phyloP scores from a whole-genome alignment of 2,329 filamentous ascomycete genomes.

The Penicillium olsonii region DNA sequence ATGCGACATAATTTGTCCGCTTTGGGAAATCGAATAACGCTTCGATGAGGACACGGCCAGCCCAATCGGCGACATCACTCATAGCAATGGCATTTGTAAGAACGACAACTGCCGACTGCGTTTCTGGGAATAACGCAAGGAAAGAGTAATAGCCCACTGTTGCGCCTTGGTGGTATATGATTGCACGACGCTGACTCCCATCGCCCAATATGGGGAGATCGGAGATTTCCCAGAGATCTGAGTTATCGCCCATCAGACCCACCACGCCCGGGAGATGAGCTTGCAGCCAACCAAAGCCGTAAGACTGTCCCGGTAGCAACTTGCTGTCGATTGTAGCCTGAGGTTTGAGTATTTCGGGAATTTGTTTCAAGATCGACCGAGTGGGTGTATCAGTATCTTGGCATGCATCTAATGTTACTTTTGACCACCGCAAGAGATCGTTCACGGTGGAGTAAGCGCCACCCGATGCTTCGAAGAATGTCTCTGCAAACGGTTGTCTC shows the following conservation, averaged over 20 bases:
- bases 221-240: background rate
- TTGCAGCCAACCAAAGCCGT: conserved; percentile 5
- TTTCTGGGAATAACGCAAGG: conserved; percentile 7
- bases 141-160: conserved; percentile 2
- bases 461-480: background rate
- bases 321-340: conserved; percentile 1
- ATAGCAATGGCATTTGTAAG: conserved; percentile 1
- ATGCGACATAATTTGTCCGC: background rate
- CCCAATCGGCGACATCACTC: conserved; percentile 7
- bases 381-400: background rate
- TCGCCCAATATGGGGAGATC: background rate
- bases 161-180: conserved; percentile 9
- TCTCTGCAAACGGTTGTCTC: background rate
- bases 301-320: background rate
- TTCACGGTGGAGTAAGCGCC: conserved; percentile 6
- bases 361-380: background rate
- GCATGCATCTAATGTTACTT: conserved; percentile 1
- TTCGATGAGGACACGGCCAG: background rate
- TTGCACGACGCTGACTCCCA: background rate
- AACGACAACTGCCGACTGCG: conserved; percentile 6
- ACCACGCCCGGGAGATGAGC: conserved; percentile 2
- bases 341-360: background rate
- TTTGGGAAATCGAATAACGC: background rate
- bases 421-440: conserved; percentile 5
- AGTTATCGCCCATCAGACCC: conserved; percentile 1